Percentiles rank a stretch among this genome's conserved stretches.
Evolutionary conservation across 352 stramenopile species (phyloP).

Genomic region (Aphanomyces invadans): DNA sequence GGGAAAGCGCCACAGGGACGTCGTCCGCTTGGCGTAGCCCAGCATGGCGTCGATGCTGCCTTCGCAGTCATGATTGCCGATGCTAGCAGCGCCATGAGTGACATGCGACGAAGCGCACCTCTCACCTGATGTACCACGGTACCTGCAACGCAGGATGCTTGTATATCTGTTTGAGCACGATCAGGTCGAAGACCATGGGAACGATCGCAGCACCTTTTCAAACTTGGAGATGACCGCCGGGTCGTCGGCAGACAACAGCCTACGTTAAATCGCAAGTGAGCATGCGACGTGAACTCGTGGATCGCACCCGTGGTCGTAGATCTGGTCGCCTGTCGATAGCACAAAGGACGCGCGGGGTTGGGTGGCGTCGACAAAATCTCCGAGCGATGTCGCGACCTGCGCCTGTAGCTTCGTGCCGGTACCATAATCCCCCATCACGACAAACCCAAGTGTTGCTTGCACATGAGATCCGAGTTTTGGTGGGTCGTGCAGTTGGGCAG

Average conservation of each 20-base stretch:
- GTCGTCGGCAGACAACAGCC: slow-evolving; percentile 52
- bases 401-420: slow-evolving; percentile 55
- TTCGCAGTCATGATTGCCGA: slow-evolving; percentile 85
- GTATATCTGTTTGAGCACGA: no score
- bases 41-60: slow-evolving; percentile 76
- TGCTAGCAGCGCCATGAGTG: slow-evolving; percentile 29
- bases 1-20: slow-evolving; percentile 74
- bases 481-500: slow-evolving; percentile 3
- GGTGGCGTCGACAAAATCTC: slow-evolving; percentile 44
- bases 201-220: no score
- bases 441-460: slow-evolving; percentile 31
- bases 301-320: slow-evolving; percentile 71
- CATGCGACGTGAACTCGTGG: background rate
- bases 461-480: background rate
- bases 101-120: slow-evolving; percentile 6
- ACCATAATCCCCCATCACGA: slow-evolving; percentile 77
- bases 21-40: slow-evolving; percentile 54
- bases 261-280: slow-evolving; percentile 25
- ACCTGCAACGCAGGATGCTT: slow-evolving; percentile 47
- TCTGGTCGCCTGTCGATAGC: slow-evolving; percentile 75
- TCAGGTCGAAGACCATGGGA: no score
- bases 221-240: slow-evolving; percentile 57
- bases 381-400: slow-evolving; percentile 53
- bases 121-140: slow-evolving; percentile 82
- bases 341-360: slow-evolving; percentile 64